These are phyloP conservation scores for Xylariomycetidae sp. DNA, from an alignment of 2,329 filamentous ascomycete species.

Conservation along the genomic window DNA sequence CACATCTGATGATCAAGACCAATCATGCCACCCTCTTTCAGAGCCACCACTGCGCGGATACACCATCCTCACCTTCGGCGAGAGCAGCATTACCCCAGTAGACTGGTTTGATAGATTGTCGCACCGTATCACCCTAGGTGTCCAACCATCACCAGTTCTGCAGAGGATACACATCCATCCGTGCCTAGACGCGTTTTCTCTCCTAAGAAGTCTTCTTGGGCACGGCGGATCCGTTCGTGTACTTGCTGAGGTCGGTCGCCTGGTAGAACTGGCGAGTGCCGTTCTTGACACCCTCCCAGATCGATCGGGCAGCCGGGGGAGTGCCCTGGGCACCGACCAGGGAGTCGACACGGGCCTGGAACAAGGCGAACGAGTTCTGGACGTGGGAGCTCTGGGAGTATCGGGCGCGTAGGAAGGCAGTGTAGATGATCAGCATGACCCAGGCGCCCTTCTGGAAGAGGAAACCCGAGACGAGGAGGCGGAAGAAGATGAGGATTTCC, in stretches of 20 bases:
- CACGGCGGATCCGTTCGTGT: slow-evolving; percentile 52
- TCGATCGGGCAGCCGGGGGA: slow-evolving; percentile 70
- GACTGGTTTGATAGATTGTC: slow-evolving; percentile 8
- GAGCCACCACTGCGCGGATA: slow-evolving; percentile 1
- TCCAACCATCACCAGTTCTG: slow-evolving; percentile 9
- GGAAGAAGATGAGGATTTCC: slow-evolving; percentile 82
- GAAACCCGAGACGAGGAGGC: slow-evolving; percentile 72
- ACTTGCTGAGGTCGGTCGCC: slow-evolving; percentile 71
- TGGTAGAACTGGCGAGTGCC: slow-evolving; percentile 68
- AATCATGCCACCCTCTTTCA: too few relatives aligned
- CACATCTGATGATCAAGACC: too few relatives aligned
- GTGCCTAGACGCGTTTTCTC: background rate
- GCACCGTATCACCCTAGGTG: slow-evolving; percentile 15
- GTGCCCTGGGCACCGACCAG: slow-evolving; percentile 81
- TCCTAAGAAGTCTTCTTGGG: slow-evolving; percentile 60
- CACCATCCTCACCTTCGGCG: too few relatives aligned
- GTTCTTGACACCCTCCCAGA: slow-evolving; percentile 76
- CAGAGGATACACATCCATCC: slow-evolving; percentile 1
- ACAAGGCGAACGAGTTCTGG: slow-evolving; percentile 69
- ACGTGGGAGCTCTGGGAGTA: slow-evolving; percentile 89
- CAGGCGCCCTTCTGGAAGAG: slow-evolving; percentile 88
- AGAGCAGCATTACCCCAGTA: too few relatives aligned
- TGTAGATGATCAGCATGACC: slow-evolving; percentile 82
- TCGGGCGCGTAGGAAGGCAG: slow-evolving; percentile 84
- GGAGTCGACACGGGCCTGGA: slow-evolving; percentile 72